Conservation (phyloP, 129 eudicot genomes). For the Mikania micrantha region DNA sequence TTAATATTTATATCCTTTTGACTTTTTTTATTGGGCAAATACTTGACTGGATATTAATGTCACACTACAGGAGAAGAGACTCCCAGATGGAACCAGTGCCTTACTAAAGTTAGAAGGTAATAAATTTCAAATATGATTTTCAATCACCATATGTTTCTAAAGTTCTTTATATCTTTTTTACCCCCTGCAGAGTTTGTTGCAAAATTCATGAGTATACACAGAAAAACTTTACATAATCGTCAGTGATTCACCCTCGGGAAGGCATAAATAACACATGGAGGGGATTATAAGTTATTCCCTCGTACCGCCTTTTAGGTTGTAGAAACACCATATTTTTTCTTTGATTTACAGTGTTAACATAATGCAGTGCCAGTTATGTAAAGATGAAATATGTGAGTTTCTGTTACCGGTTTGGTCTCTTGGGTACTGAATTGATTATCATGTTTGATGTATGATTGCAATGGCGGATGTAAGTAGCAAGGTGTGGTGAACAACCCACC, state of each 20-base stretch:
- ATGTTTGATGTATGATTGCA: slow-evolving; percentile 9
- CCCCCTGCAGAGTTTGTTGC: slow-evolving; percentile 65
- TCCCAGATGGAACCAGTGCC: slow-evolving; percentile 71
- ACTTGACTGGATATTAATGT: neutral
- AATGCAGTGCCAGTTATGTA: slow-evolving; percentile 7
- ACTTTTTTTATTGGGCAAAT: neutral
- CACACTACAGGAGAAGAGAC: slow-evolving; percentile 68
- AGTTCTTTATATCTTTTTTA: neutral
- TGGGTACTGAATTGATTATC: slow-evolving; percentile 18
- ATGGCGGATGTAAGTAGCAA: no score
- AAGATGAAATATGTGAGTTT: slow-evolving; percentile 25
- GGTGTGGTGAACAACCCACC: no score
- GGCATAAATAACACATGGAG: slow-evolving; percentile 5
- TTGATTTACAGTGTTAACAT: slow-evolving; percentile 1
- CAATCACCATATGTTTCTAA: neutral
- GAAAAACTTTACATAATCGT: slow-evolving; percentile 52
- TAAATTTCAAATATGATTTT: neutral
- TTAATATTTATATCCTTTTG: no score
- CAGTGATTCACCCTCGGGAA: slow-evolving; percentile 15
- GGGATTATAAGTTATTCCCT: slow-evolving; percentile 22
- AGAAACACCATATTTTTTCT: slow-evolving; percentile 2
- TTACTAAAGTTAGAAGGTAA: slow-evolving; percentile 79
- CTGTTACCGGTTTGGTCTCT: slow-evolving; percentile 8
- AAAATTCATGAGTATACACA: slow-evolving; percentile 76
- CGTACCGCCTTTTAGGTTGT: slow-evolving; percentile 5